Percentiles rank a stretch among this genome's conserved stretches.
Evolutionary conservation across 2,329 filamentous ascomycete genomes (phyloP).

Genomic region (Pezicula radicicola): DNA sequence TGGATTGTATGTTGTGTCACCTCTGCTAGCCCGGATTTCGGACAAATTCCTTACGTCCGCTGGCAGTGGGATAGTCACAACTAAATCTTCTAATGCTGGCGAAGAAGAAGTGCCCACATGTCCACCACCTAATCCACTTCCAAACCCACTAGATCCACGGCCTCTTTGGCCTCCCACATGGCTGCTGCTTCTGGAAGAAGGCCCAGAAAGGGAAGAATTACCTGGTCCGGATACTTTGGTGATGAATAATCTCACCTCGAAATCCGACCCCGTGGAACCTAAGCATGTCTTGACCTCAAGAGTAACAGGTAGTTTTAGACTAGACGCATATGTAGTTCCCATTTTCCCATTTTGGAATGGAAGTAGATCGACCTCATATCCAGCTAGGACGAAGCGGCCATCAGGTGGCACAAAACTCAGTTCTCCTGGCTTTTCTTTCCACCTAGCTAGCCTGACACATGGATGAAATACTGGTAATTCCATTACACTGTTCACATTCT

Average conservation of each 20-base stretch:
- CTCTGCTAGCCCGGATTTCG: conserved; percentile 76
- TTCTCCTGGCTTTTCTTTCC: conserved; percentile 85
- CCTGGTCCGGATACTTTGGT: conserved; percentile 57
- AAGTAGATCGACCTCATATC: conserved; percentile 90
- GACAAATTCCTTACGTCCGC: conserved; percentile 75
- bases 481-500: conserved; percentile 70
- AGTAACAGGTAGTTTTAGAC: conserved; percentile 76
- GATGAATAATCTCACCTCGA: conserved; percentile 78
- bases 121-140: conserved; percentile 34
- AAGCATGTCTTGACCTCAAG: conserved; percentile 80
- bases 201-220: conserved; percentile 34
- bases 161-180: conserved; percentile 32
- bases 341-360: conserved; percentile 62
- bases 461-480: conserved; percentile 94
- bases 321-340: conserved; percentile 48
- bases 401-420: conserved; percentile 96
- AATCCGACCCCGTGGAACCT: conserved; percentile 74
- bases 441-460: conserved; percentile 85
- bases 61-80: conserved; percentile 76
- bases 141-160: conserved; percentile 44
- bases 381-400: conserved; percentile 87
- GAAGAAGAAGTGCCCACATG: conserved; percentile 40
- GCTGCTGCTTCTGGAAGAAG: conserved; percentile 32
- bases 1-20: conserved; percentile 79
- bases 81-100: conserved; percentile 70